phyloP scores from a whole-genome alignment of 306 rosid genomes.

The Lathyrus aphaca region DNA sequence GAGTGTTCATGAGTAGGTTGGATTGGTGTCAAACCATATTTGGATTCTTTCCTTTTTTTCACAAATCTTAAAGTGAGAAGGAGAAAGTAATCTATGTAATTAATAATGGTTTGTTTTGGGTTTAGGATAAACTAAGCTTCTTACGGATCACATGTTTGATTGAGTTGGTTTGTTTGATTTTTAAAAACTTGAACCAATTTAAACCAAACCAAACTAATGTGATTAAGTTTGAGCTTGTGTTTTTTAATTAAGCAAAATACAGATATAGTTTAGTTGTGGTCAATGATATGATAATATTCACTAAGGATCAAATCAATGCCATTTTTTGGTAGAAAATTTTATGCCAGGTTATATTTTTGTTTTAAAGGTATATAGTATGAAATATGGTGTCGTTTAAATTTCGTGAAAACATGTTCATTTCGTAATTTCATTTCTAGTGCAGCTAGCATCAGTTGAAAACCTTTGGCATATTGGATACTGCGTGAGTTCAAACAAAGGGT shows the following conservation, averaged over 20 bases:
- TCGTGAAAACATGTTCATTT: constrained; percentile 22
- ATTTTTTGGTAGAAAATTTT: background rate
- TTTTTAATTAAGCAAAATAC: background rate
- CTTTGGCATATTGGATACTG: constrained; percentile 52
- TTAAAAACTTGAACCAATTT: background rate
- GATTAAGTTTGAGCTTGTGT: background rate
- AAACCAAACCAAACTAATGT: background rate
- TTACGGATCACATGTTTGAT: background rate
- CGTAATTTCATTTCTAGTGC: constrained; percentile 35
- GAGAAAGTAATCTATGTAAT: background rate
- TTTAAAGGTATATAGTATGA: background rate
- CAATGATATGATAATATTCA: background rate
- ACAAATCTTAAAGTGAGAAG: background rate
- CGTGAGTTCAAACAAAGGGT: constrained; percentile 45
- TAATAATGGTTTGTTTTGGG: background rate
- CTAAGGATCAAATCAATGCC: background rate
- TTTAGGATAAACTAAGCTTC: background rate
- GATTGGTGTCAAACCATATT: background rate
- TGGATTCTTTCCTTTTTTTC: background rate
- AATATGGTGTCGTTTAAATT: constrained; percentile 32
- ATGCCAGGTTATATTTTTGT: background rate
- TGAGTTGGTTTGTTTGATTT: background rate
- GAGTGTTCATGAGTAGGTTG: background rate
- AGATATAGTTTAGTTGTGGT: background rate
- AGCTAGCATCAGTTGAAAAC: constrained; percentile 58